These are phyloP conservation scores for Neostapfia colusana DNA, from an alignment of 176 grass and related monocot genomes.

Conservation along the genomic window DNA sequence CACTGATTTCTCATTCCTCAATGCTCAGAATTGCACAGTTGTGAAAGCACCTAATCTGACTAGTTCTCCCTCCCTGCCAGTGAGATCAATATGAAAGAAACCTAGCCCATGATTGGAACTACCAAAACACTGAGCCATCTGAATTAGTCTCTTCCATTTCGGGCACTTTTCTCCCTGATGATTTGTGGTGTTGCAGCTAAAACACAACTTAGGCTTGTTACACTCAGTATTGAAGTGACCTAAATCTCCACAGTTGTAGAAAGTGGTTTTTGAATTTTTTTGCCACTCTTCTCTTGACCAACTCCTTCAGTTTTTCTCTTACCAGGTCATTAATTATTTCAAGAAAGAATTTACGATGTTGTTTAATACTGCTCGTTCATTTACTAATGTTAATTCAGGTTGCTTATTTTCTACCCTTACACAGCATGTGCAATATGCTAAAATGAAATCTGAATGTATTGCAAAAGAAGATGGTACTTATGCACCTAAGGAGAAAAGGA, in stretches of 20 bases:
- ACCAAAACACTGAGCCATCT: not conserved
- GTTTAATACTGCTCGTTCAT: not conserved
- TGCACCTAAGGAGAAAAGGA: constrained; percentile 85
- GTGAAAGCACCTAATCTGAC: not conserved
- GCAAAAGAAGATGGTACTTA: constrained; percentile 85
- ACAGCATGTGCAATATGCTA: constrained; percentile 90
- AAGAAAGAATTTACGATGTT: not conserved
- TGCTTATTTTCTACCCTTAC: constrained; percentile 24
- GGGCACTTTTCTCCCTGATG: not conserved
- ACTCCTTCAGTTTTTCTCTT: too few relatives aligned
- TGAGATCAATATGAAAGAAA: not conserved
- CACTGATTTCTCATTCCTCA: not conserved
- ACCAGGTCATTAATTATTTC: not conserved
- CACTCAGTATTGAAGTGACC: too few relatives aligned
- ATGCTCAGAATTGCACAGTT: not conserved
- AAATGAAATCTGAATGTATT: constrained; percentile 89
- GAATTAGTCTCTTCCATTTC: not conserved
- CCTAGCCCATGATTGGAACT: not conserved
- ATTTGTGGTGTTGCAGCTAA: too few relatives aligned
- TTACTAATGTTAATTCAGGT: not conserved
- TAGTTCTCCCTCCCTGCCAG: not conserved
- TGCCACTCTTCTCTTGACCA: not conserved
- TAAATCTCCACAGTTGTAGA: too few relatives aligned
- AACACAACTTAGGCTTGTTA: too few relatives aligned
- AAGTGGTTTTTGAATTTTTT: too few relatives aligned